Base-by-base conservation (phyloP, 345 rosid genomes). In the Brassica nigra region DNA sequence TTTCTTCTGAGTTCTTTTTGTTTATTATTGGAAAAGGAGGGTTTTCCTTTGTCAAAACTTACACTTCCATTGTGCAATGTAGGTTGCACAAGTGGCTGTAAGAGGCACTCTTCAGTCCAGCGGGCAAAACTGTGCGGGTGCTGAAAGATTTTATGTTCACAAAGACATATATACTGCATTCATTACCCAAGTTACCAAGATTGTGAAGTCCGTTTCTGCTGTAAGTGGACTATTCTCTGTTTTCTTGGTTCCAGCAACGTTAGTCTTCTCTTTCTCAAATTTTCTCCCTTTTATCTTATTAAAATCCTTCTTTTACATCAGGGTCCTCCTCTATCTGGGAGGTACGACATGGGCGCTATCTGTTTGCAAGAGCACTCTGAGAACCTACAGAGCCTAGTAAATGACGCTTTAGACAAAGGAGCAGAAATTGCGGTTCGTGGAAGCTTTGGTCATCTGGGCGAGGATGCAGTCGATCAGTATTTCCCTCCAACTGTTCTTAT, bases 61-160 rank as follows among this genome's bases (percentile, higher is more conserved):
- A 47, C 69, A 57, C 55, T 73, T 18, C 7, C 70, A 66, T 14
- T 82, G 39, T 67, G 20, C 47, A 52, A 81, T 80, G 55, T 79
- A 95, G 98, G 97, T 95, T 86, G 98, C 99, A 30, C 98, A 91
- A 91, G 81, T 95, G 84, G 97, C 98, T 65, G 98, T 89, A 59
- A 85, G 99, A 81, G 97, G 90, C 23, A 81, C 87, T 71, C 93
- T 95, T 83, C 98, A 95, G 86, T 95, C 99, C 67, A 88, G 98
- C 68, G 99, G 98, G 72, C 99, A 95, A 88, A 95, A 93, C 76
- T 95, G 99, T 89, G 99, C 98, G 66, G 99, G 99, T 73, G 98
- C 99, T 76, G 99, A 95, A 85, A 90, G 98, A 81, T 95, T 93
- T 84, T 93, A 95, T 86, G 98, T 93, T 77, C 98, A 90, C 76